Base-by-base conservation (phyloP, 306 rosid genomes). In the Corylus avellana region DNA sequence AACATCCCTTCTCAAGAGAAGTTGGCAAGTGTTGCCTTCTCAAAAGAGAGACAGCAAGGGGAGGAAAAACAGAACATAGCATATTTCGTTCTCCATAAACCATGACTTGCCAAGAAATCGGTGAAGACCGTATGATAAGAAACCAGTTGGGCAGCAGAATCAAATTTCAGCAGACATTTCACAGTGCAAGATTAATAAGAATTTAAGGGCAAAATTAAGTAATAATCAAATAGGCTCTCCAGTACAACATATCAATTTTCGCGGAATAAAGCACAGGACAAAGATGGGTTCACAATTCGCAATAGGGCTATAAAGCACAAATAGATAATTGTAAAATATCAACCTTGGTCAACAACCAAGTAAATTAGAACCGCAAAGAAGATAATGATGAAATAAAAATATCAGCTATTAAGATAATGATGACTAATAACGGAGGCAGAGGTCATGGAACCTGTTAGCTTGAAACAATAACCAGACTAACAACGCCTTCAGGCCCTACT, bases 331-430 rank as follows among this genome's bases (percentile, higher is more conserved):
- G 69, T 27, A 46, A 72, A 48, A 62, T 53, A 66, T 62, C 75
- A 72, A 83, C 18, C 77, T 76, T 74, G 82, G 84, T 79, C 81
- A 80, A 74, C 67, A 81, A 70, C 85, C 86, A 75, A 78, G 63
- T 71, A 75, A 68, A 57, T 70, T 62, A 70, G 25, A 77, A 6
- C n/a, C 72, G 44, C 47, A 73, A 58, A 46, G 7, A 20, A 46
- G 7, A 20, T 54, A 35, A 58, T 17, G 49, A 54, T 18, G 7
- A 46, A 82, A 81, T 66, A 50, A 90, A 84, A 76, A 74, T 25
- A 79, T 56, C 59, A 47, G 63, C 80, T 62, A 74, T 2, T 3
- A 39, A 39, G 8, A 20, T 53, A 35, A 57, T 17, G 49, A 54
- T 18, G 8, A 47, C 78, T 62, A 74, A 51, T 50, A 64, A 73